A percentile compares a stretch with the other conserved stretches of the same genome.
phyloP scores from a whole-genome alignment of 2,329 filamentous ascomycete species.

The Coleophoma cylindrospora region DNA sequence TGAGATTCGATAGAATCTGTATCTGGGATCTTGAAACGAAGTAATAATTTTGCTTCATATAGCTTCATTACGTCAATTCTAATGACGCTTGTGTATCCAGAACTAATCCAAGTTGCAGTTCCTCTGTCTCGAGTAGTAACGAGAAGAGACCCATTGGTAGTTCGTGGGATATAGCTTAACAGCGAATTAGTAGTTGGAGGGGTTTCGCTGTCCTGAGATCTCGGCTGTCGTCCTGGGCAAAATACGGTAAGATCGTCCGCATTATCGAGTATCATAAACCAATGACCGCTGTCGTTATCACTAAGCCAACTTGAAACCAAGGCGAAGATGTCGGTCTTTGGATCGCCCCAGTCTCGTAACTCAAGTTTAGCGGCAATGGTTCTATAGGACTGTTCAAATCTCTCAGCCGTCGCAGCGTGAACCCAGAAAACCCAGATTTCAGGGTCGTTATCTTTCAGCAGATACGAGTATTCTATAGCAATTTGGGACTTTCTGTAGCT shows the following conservation, averaged over 20 bases:
- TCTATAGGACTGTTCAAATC: constrained; percentile 13
- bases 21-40: background rate
- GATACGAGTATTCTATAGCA: background rate
- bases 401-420: constrained; percentile 4
- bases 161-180: background rate
- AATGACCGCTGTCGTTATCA: constrained; percentile 8
- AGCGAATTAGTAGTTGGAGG: background rate
- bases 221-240: background rate
- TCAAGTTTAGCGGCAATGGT: constrained; percentile 10
- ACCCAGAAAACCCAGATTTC: constrained; percentile 31
- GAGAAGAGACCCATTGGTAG: background rate
- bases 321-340: constrained; percentile 11
- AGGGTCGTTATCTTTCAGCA: background rate
- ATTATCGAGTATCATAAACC: constrained; percentile 19
- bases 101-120: background rate
- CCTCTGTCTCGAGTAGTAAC: background rate
- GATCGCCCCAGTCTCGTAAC: constrained; percentile 9
- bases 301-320: constrained; percentile 14
- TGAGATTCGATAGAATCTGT: background rate
- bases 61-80: background rate
- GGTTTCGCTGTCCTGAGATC: too few relatives aligned
- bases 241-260: constrained; percentile 11
- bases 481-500: background rate
- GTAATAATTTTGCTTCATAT: background rate
- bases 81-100: background rate